Evolutionary conservation across 208 protist species (phyloP), one percentile per base, ranked within the genome.

Genomic region (Leptomonas seymouri): DNA sequence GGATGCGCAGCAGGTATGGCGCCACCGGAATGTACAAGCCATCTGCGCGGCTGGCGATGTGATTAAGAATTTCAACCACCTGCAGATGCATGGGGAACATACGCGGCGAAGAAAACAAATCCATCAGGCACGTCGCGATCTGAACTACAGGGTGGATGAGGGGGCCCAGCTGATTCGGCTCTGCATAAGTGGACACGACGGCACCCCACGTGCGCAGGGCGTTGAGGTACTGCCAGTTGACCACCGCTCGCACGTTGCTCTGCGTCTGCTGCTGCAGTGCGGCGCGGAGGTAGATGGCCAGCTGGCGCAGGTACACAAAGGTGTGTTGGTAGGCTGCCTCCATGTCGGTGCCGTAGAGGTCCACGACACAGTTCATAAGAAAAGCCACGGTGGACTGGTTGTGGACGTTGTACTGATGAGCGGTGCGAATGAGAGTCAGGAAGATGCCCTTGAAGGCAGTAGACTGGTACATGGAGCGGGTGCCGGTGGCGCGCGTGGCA

Each of bases 251-350:
- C 27, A 97, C 89, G 59, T 97, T 93, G 66, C 86, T 92, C 85
- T 94, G 89, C 42, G 88, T 86, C 78, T 96, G 89, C 71, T 95
- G 89, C 63, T 95, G 87, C 67, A 98, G 68, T 31, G 97, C 97
- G 14, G 94, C 95, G 56, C 98, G 89, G 20, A 99, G 79, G 77
- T 99, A 98, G 71, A 99, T 93, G 49, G 95, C 98, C 23, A 99
- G 86, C 79, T 99, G 98, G 64, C 98, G 95, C 57, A 99, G 90
- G 78, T 99, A 99, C n/a, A 98, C 90, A 81, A 99, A 99, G 12
- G 93, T 93, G 77, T 97, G 94, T 74, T 97, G 96, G 74, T 99
- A 99, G 21, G 94, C 90, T 4, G 86, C 86, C 74, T 93, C 81
- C 51, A 94, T 86, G 71, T 99, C 96, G 16, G 97, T 87, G 36